These are phyloP conservation scores for Cyberlindnera bimundalis DNA, from an alignment of 805 yeast genomes.

Conservation along the genomic window DNA sequence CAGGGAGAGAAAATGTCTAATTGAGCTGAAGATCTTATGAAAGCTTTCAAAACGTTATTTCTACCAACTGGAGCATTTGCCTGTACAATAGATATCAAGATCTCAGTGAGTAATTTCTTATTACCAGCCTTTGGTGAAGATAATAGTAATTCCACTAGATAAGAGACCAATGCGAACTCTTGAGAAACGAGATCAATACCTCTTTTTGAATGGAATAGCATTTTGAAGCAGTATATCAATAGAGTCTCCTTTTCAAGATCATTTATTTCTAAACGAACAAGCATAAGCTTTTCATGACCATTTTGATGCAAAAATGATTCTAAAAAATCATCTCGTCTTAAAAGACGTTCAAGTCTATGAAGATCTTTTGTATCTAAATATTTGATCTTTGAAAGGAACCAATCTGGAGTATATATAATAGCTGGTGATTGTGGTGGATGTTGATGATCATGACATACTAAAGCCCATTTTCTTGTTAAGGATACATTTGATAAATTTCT, in stretches of 20 bases:
- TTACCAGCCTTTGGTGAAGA: constrained; percentile 49
- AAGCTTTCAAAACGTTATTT: constrained; percentile 27
- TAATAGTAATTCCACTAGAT: constrained; percentile 43
- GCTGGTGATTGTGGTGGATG: neutral
- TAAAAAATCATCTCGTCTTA: constrained; percentile 26
- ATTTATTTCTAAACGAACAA: constrained; percentile 40
- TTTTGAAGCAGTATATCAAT: constrained; percentile 47
- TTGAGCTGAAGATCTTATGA: constrained; percentile 18
- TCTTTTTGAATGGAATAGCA: constrained; percentile 37
- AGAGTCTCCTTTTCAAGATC: constrained; percentile 50
- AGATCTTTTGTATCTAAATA: constrained; percentile 18
- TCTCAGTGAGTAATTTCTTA: constrained; percentile 51
- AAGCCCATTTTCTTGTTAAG: constrained; percentile 25
- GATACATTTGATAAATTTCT: constrained; percentile 18
- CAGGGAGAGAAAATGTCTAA: constrained; percentile 22
- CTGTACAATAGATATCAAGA: constrained; percentile 34
- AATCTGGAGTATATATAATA: constrained; percentile 14
- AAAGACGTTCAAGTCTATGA: constrained; percentile 24
- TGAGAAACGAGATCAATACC: constrained; percentile 29
- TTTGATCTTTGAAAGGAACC: constrained; percentile 21
- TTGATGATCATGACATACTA: constrained; percentile 27
- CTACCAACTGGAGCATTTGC: constrained; percentile 31
- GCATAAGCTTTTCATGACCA: constrained; percentile 49
- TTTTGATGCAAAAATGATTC: constrained; percentile 43
- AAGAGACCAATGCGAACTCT: constrained; percentile 23